Percentiles rank a stretch among this genome's conserved stretches.
phyloP scores from a whole-genome alignment of 441 rosid genomes.

The Bocquillonia castaneifolia region DNA sequence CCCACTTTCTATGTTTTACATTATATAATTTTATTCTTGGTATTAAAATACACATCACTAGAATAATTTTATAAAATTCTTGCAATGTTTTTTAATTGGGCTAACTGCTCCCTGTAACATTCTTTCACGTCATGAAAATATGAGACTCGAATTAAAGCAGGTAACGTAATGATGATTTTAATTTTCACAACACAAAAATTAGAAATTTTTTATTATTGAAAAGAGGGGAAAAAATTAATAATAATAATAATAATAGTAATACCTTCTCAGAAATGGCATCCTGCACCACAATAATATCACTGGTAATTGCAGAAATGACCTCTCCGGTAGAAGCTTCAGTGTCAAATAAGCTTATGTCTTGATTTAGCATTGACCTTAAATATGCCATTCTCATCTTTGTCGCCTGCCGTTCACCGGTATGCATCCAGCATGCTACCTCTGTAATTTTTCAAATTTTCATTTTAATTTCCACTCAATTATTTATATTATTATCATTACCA shows the following conservation, averaged over 20 bases:
- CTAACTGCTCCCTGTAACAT: too few relatives aligned
- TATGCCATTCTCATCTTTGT: constrained; percentile 92
- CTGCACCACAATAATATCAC: constrained; percentile 79
- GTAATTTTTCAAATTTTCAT: neutral
- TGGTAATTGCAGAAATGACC: constrained; percentile 80
- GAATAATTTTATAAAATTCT: too few relatives aligned
- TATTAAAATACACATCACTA: too few relatives aligned
- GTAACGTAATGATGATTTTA: too few relatives aligned
- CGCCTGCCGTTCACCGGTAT: constrained; percentile 87
- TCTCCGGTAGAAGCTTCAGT: constrained; percentile 90
- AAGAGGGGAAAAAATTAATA: neutral
- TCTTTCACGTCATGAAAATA: too few relatives aligned
- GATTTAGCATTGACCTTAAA: constrained; percentile 71
- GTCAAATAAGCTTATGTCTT: constrained; percentile 81
- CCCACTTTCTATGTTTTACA: too few relatives aligned
- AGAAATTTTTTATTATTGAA: neutral
- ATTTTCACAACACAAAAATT: too few relatives aligned
- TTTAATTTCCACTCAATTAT: neutral
- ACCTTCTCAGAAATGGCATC: constrained; percentile 98
- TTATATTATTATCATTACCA: too few relatives aligned
- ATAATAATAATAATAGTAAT: neutral
- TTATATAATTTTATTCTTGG: too few relatives aligned
- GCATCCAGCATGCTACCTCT: constrained; percentile 99
- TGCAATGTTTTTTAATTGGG: too few relatives aligned
- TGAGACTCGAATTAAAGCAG: too few relatives aligned